A percentile compares a stretch with the other conserved stretches of the same genome.
Conservation (phyloP, 2,329 filamentous ascomycete genomes). For the Exophiala bonariae region DNA sequence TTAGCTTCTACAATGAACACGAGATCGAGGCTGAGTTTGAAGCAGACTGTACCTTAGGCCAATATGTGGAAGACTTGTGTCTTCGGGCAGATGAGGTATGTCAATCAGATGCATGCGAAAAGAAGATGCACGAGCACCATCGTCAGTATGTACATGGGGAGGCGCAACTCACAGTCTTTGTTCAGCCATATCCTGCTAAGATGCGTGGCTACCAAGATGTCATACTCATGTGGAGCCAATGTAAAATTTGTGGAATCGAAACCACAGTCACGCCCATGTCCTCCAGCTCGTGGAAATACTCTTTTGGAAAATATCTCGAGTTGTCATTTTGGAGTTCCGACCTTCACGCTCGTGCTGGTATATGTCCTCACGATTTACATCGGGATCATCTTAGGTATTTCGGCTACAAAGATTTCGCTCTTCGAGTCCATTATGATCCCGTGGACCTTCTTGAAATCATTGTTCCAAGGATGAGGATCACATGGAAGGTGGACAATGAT, state of each 20-base stretch:
- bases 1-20: slow-evolving; percentile 93
- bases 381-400: slow-evolving; percentile 92
- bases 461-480: slow-evolving; percentile 84
- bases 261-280: slow-evolving; percentile 91
- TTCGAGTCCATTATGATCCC: slow-evolving; percentile 88
- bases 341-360: slow-evolving; percentile 69
- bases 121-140: slow-evolving; percentile 88
- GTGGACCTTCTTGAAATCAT: slow-evolving; percentile 93
- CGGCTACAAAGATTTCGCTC: slow-evolving; percentile 77
- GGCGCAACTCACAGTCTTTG: slow-evolving; percentile 86
- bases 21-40: slow-evolving; percentile 68
- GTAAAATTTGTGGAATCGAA: slow-evolving; percentile 87
- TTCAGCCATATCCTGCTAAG: slow-evolving; percentile 71
- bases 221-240: slow-evolving; percentile 97
- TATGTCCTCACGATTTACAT: slow-evolving; percentile 90
- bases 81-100: slow-evolving; percentile 75
- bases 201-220: slow-evolving; percentile 67
- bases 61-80: slow-evolving; percentile 91
- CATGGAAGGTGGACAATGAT: slow-evolving; percentile 97
- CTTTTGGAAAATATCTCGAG: slow-evolving; percentile 97
- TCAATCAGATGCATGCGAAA: slow-evolving; percentile 79
- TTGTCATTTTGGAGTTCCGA: slow-evolving; percentile 92
- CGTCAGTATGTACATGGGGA: slow-evolving; percentile 96
- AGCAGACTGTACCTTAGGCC: slow-evolving; percentile 87
- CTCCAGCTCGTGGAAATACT: slow-evolving; percentile 94